Evolutionary conservation across 352 stramenopile species (phyloP), one percentile per base, ranked within the genome.

Genomic region (Blastocystis sp.): DNA sequence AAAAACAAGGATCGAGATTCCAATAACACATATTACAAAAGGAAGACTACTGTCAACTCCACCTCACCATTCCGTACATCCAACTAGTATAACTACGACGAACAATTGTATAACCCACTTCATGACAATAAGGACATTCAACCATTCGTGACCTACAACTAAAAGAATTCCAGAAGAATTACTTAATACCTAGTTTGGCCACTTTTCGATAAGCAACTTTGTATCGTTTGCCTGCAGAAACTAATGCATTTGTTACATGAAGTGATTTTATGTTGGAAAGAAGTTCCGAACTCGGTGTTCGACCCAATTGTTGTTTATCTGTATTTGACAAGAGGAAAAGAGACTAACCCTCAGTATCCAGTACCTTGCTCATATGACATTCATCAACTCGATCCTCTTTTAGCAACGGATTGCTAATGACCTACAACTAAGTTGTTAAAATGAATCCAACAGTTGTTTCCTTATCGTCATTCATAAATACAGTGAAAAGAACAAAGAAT

Each of bases 371-470:
- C 63, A 74, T 74, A 32, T 74, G 63, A 27, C 49, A 51, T 37
- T 49, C 63, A 21, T 74, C 24, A 27, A 54, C 42, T 27, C 19
- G 29, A 49, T 19, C 35, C 32, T 43, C 63, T 27, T 51, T 49
- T 1, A 74, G 63, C 32, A 74, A 46, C 7, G 63, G 63, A 27
- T 74, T 74, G 27, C 51, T 37, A 27, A 74, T 74, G n/a, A 74
- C 32, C 63, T 74, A 71, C 19, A 61, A 32, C 3, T 46, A 9
- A 46, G 3, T 2, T 9, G 39, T 46, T 46, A 9, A 9, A 46
- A 9, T 9, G 3, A 46, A 46, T 9, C 39, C 39, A 46, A 46
- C 39, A 9, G 2, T 9, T 9, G 9, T 9, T 9, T 46, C 9
- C 39, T 46, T 46, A 46, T 46, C 39, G 9, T 46, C 39, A 46